Evolutionary conservation across 495 filamentous ascomycete genomes (phyloP).

Genomic region (Neurospora sp.): DNA sequence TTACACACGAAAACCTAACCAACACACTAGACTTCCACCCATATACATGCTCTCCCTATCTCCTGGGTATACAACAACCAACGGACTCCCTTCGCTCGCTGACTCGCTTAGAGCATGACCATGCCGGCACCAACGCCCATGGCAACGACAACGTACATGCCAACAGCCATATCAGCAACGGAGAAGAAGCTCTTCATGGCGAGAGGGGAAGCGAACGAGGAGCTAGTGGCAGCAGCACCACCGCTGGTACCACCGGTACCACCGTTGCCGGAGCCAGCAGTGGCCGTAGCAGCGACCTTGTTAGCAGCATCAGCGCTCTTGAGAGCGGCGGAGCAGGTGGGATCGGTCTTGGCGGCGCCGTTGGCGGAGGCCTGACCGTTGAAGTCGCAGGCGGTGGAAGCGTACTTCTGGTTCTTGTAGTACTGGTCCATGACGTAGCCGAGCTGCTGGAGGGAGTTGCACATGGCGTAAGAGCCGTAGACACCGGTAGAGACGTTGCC

Average conservation of each 20-base stretch:
- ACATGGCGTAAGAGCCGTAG: slow-evolving; percentile 91
- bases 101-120: slow-evolving; percentile 55
- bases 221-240: slow-evolving; percentile 24
- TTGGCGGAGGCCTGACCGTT: slow-evolving; percentile 25
- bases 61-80: not conserved
- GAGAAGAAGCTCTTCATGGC: slow-evolving; percentile 45
- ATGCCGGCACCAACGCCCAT: slow-evolving; percentile 60
- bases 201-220: slow-evolving; percentile 22
- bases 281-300: slow-evolving; percentile 32
- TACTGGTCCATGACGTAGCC: slow-evolving; percentile 74
- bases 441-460: slow-evolving; percentile 64
- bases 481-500: slow-evolving; percentile 59
- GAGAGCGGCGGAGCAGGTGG: slow-evolving; percentile 8
- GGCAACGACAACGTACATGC: slow-evolving; percentile 58
- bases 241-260: slow-evolving; percentile 11
- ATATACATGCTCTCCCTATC: not conserved
- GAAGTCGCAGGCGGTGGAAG: slow-evolving; percentile 64
- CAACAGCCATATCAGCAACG: slow-evolving; percentile 54
- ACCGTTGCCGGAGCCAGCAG: slow-evolving; percentile 33
- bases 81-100: not conserved
- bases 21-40: not conserved
- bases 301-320: slow-evolving; percentile 28
- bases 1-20: not conserved
- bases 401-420: slow-evolving; percentile 53
- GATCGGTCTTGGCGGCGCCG: slow-evolving; percentile 2